Evolutionary conservation across 495 filamentous ascomycete species (phyloP).

Genomic region (Usnea hakonensis): DNA sequence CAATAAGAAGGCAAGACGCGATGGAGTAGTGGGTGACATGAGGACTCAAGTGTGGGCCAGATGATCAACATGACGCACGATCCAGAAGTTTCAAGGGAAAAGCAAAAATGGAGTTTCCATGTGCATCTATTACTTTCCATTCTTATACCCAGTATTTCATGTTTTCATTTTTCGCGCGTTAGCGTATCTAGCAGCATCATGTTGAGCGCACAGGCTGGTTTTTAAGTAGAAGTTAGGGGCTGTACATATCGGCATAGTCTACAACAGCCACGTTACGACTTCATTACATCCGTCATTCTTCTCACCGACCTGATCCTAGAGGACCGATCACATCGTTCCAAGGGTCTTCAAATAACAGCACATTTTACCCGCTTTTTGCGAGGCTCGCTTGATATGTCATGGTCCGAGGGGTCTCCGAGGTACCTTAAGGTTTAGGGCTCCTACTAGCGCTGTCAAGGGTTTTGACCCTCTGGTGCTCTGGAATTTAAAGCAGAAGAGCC

Average conservation of each 20-base stretch:
- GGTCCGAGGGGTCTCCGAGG: no score
- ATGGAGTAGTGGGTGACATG: conserved; percentile 13
- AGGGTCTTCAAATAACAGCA: no score
- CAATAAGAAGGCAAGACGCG: conserved; percentile 32
- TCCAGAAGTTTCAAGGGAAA: not conserved
- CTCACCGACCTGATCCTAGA: no score
- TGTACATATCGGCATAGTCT: not conserved
- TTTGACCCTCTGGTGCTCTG: no score
- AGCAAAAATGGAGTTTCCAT: not conserved
- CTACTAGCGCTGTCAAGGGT: no score
- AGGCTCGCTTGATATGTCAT: no score
- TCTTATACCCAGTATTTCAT: conserved; percentile 17
- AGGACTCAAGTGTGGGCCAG: conserved; percentile 7
- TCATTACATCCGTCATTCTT: no score
- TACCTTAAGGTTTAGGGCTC: no score
- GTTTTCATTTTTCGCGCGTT: not conserved
- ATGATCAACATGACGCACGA: not conserved
- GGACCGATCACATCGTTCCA: no score
- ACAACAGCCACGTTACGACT: not conserved
- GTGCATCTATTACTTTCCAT: conserved; percentile 9
- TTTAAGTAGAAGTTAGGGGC: not conserved
- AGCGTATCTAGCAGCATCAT: conserved; percentile 6
- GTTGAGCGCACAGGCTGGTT: conserved; percentile 1
- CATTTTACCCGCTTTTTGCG: no score
- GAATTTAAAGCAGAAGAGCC: no score